A percentile compares a stretch with the other conserved stretches of the same genome.
Evolutionary conservation across 352 stramenopile species (phyloP).

Genomic region (Pythium rishiriense): DNA sequence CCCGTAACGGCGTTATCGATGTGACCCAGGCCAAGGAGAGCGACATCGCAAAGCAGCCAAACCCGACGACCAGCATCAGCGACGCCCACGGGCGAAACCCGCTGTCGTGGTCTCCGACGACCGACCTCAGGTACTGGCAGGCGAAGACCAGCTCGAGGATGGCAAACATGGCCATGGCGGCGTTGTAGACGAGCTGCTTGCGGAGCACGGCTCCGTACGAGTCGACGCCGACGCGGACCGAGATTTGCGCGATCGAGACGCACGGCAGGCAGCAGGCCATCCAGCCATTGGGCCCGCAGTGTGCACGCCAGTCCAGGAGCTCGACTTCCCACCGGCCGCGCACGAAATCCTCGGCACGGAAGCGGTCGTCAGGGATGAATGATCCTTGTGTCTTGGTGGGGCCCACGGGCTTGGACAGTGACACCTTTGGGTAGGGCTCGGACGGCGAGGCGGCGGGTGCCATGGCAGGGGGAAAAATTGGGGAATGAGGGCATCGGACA

Average conservation of each 20-base stretch:
- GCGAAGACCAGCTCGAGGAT: slow-evolving; percentile 10
- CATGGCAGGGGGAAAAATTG: no score
- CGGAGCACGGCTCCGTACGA: slow-evolving; percentile 26
- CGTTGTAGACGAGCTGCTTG: slow-evolving; percentile 29
- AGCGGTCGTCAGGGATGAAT: no score
- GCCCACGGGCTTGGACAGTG: no score
- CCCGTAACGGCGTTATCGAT: neutral
- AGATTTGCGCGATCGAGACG: slow-evolving; percentile 51
- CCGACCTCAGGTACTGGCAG: neutral
- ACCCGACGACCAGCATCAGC: neutral
- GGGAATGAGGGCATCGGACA: no score
- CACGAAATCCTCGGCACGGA: neutral
- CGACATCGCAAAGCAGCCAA: neutral
- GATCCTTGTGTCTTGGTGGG: no score
- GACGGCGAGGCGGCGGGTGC: no score
- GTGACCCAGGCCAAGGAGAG: slow-evolving; percentile 7
- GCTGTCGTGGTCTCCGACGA: neutral
- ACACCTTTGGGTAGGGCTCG: no score
- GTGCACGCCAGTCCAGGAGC: slow-evolving; percentile 46
- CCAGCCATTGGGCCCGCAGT: slow-evolving; percentile 49
- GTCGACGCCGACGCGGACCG: slow-evolving; percentile 35
- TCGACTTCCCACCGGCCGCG: slow-evolving; percentile 36
- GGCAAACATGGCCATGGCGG: slow-evolving; percentile 20
- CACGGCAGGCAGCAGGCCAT: slow-evolving; percentile 52
- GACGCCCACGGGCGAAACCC: neutral